A percentile compares a stretch with the other conserved stretches of the same genome.
Conservation (phyloP, 2,329 filamentous ascomycete species). For the Acephala macrosclerotiorum region DNA sequence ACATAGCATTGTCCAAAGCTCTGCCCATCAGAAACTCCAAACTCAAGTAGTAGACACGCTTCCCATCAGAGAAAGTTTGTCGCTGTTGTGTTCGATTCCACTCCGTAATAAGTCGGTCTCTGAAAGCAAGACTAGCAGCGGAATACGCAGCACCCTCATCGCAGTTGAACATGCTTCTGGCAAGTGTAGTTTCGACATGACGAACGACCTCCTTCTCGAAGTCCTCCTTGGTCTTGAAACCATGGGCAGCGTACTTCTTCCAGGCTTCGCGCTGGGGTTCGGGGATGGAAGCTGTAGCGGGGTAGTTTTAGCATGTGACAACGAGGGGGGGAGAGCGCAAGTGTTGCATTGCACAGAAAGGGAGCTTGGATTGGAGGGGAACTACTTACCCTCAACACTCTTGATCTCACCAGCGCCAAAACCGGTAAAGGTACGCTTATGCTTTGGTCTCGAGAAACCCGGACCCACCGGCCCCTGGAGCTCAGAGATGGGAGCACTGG, state of each 20-base stretch:
- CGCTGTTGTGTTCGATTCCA: slow-evolving; percentile 99
- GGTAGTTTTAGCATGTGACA: slow-evolving; percentile 12
- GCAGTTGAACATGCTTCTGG: slow-evolving; percentile 97
- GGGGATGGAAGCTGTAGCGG: slow-evolving; percentile 72
- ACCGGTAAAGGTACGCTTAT: slow-evolving; percentile 95
- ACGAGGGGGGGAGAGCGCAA: neutral
- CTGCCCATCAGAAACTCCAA: slow-evolving; percentile 98
- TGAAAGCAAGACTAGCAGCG: slow-evolving; percentile 88
- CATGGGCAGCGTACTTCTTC: slow-evolving; percentile 68
- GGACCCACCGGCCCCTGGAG: slow-evolving; percentile 88
- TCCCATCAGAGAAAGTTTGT: slow-evolving; percentile 88
- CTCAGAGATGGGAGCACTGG: slow-evolving; percentile 83
- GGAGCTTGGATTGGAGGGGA: neutral
- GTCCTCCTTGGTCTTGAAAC: slow-evolving; percentile 80
- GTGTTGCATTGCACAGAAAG: neutral
- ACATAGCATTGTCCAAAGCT: slow-evolving; percentile 97
- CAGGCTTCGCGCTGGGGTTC: slow-evolving; percentile 86
- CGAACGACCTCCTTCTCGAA: slow-evolving; percentile 89
- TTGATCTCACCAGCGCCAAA: slow-evolving; percentile 94
- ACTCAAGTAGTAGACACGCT: slow-evolving; percentile 96
- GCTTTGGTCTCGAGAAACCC: slow-evolving; percentile 88
- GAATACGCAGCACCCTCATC: slow-evolving; percentile 93
- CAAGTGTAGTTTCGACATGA: slow-evolving; percentile 95
- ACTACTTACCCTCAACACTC: slow-evolving; percentile 78
- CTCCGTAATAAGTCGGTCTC: slow-evolving; percentile 89